phyloP scores from a whole-genome alignment of 108 stramenopile species.

The Bacterosira constricta region DNA sequence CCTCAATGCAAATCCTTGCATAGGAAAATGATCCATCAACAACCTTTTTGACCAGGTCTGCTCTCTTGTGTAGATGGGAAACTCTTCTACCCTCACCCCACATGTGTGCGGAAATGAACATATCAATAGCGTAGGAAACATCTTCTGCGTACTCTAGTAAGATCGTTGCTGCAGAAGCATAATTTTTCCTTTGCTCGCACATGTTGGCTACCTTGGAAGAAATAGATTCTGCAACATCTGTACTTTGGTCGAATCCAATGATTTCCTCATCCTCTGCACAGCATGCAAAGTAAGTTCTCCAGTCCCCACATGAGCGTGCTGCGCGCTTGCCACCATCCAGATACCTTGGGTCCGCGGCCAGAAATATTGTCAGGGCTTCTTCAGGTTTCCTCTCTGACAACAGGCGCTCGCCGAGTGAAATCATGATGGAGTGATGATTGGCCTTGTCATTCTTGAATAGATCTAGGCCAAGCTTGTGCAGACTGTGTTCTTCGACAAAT shows the following conservation, averaged over 20 bases:
- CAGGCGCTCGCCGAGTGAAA: conserved; percentile 66
- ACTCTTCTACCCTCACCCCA: conserved; percentile 78
- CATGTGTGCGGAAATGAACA: conserved; percentile 65
- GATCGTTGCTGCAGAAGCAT: conserved; percentile 72
- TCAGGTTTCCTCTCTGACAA: conserved; percentile 50
- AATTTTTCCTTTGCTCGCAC: conserved; percentile 34
- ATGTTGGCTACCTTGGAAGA: conserved; percentile 43
- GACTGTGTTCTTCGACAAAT: conserved; percentile 70
- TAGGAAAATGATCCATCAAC: conserved; percentile 60
- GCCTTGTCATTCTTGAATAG: conserved; percentile 54
- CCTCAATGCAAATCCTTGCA: conserved; percentile 59
- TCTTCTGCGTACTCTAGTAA: conserved; percentile 81
- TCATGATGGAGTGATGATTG: conserved; percentile 50
- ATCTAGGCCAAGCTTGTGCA: conserved; percentile 64
- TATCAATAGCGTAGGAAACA: conserved; percentile 67
- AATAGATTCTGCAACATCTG: conserved; percentile 30
- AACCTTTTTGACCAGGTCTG: conserved; percentile 64
- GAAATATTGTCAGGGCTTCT: conserved; percentile 70
- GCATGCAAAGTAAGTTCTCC: conserved; percentile 71
- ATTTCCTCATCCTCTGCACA: conserved; percentile 30
- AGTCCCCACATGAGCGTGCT: conserved; percentile 69
- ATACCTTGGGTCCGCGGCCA: conserved; percentile 59
- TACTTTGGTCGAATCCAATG: conserved; percentile 28
- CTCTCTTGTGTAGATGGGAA: conserved; percentile 44
- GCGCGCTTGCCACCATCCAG: conserved; percentile 71